A percentile compares a stretch with the other conserved stretches of the same genome.
Evolutionary conservation across 129 eudicot species (phyloP).

Genomic region (Chrysanthemum lavandulifolium): DNA sequence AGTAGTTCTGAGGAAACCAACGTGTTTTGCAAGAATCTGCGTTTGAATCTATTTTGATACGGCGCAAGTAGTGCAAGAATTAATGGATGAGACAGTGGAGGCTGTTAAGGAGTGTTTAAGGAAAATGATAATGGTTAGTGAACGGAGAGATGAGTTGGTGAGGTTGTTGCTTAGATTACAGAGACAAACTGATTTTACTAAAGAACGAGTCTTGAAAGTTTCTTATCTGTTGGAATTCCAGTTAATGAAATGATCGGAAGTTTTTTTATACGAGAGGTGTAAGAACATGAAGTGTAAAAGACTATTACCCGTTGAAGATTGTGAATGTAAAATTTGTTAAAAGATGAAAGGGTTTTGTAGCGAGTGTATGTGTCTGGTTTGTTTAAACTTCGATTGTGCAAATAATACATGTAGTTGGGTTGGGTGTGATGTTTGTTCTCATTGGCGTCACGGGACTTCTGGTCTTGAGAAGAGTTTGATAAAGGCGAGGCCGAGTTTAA

Average conservation of each 20-base stretch:
- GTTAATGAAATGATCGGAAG: slow-evolving; percentile 47
- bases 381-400: slow-evolving; percentile 67
- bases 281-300: slow-evolving; percentile 57
- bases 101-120: slow-evolving; percentile 55
- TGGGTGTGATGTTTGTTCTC: slow-evolving; percentile 67
- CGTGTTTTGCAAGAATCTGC: neutral
- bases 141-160: slow-evolving; percentile 52
- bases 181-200: slow-evolving; percentile 53
- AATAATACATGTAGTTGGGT: slow-evolving; percentile 77
- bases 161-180: slow-evolving; percentile 55
- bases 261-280: slow-evolving; percentile 58
- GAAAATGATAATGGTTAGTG: slow-evolving; percentile 45
- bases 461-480: slow-evolving; percentile 59
- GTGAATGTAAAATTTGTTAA: slow-evolving; percentile 75
- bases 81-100: slow-evolving; percentile 55
- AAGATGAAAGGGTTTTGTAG: slow-evolving; percentile 66
- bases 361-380: slow-evolving; percentile 71
- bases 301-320: slow-evolving; percentile 61
- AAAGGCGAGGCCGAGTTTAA: slow-evolving; percentile 49
- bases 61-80: slow-evolving; percentile 36
- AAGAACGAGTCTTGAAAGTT: slow-evolving; percentile 46
- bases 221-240: slow-evolving; percentile 39
- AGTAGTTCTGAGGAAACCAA: no score
- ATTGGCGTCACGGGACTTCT: slow-evolving; percentile 69
- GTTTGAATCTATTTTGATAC: no score